Evolutionary conservation across 2,329 filamentous ascomycete genomes (phyloP).

Genomic region (Diaporthe citrichinensis): DNA sequence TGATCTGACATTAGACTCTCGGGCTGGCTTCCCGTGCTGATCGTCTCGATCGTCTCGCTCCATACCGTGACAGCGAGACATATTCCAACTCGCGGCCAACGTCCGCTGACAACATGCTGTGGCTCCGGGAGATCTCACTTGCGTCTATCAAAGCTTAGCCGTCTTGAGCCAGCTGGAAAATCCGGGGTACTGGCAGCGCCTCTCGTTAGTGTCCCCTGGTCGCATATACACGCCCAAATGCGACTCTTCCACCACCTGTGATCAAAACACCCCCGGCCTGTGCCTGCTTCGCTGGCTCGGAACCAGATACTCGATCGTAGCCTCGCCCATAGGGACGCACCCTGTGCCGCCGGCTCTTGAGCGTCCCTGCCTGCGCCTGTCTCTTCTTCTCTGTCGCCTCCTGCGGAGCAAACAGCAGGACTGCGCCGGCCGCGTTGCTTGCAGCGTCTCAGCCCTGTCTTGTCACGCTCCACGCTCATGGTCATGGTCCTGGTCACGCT

Average conservation of each 20-base stretch:
- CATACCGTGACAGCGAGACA: constrained; percentile 20
- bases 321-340: constrained; percentile 13
- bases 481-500: constrained; percentile 9
- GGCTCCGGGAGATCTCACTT: constrained; percentile 26
- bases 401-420: constrained; percentile 12
- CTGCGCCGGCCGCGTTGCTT: constrained; percentile 26
- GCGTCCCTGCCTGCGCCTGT: neutral
- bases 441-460: constrained; percentile 26
- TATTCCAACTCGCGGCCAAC: neutral
- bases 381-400: neutral
- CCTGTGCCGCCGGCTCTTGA: constrained; percentile 22
- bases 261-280: neutral
- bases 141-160: constrained; percentile 33
- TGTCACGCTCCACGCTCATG: constrained; percentile 24
- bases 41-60: constrained; percentile 16
- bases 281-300: constrained; percentile 25
- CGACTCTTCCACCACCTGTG: neutral
- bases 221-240: constrained; percentile 25
- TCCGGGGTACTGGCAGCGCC: constrained; percentile 21
- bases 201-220: constrained; percentile 24
- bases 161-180: constrained; percentile 27
- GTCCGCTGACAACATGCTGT: constrained; percentile 24
- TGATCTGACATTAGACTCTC: constrained; percentile 32
- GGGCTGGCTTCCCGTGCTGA: constrained; percentile 25
- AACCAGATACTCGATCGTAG: constrained; percentile 9